Base-by-base conservation (phyloP, 495 filamentous ascomycete species). In the Bathelium albidoporum region DNA sequence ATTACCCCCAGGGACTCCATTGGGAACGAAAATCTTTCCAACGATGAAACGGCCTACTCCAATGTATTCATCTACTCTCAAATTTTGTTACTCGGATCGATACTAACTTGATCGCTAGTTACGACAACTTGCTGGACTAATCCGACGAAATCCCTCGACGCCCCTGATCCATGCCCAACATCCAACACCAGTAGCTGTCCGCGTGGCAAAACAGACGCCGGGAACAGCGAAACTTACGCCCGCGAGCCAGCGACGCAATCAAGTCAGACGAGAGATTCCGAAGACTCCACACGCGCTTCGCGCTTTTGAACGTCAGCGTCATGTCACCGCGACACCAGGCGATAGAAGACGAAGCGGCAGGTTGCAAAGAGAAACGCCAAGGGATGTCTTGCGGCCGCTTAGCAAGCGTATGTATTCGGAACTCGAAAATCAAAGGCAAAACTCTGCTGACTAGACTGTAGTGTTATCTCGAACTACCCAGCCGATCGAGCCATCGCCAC, bases 241-340 rank as follows among this genome's bases (percentile, higher is more conserved):
- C n/a, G 58, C 58, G 36, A 60, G 12, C 22, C 58, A 12, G 31
- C 34, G 60, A 7, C 36, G 24, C 7, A 24, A 55, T 24, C 26
- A 29, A 55, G 2, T 24, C 29, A n/a, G 24, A 11, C 4, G 49
- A 55, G 49, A 55, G 11, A 20, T 31, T 24, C 83, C 82, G 14
- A 76, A 83, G 31, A 94, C 89, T 9, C 89, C 89, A 0, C 85
- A 91, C 77, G 87, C 85, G 29, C 81, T 87, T 60, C 83, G 86
- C 59, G 85, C 87, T 18, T 81, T 89, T 59, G 84, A 90, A 69
- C 78, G 81, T 66, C 85, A 89, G 52, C 83, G 87, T 41, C 83
- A 86, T n/a, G 87, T 85, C n/a, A 81, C 80, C 36, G 74, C 85
- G 63, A 92, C 89, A 0, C 88, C 89, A 29, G 86, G 82, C 28